phyloP scores from a whole-genome alignment of 768 basidiomycete species.

The Favolaschia claudopus region DNA sequence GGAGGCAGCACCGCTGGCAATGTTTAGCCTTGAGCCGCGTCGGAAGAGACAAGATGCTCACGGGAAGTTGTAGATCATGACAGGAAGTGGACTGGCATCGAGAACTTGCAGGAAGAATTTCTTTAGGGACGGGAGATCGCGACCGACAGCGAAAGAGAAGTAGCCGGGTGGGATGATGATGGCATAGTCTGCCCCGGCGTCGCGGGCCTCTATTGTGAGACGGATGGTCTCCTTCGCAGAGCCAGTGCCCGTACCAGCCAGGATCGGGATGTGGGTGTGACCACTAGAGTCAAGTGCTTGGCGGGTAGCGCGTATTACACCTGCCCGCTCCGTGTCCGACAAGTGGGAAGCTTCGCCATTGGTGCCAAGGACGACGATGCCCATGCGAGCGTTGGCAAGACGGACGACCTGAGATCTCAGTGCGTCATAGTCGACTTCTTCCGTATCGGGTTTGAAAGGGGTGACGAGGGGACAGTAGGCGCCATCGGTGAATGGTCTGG shows the following conservation, averaged over 20 bases:
- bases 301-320: constrained; percentile 57
- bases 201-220: constrained; percentile 62
- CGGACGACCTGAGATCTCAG: constrained; percentile 27
- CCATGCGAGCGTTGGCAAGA: constrained; percentile 27
- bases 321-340: constrained; percentile 50
- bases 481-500: constrained; percentile 17
- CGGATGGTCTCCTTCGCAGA: constrained; percentile 68
- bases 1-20: constrained; percentile 24
- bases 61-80: constrained; percentile 33
- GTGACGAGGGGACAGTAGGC: constrained; percentile 28
- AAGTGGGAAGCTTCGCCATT: constrained; percentile 27
- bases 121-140: constrained; percentile 20
- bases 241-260: constrained; percentile 70
- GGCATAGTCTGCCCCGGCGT: constrained; percentile 68
- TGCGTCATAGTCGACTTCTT: constrained; percentile 25
- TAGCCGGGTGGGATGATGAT: constrained; percentile 75
- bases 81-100: constrained; percentile 26
- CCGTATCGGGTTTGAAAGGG: constrained; percentile 23
- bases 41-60: not conserved
- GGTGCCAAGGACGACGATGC: constrained; percentile 29
- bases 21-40: not conserved
- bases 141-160: constrained; percentile 38
- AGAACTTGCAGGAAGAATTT: constrained; percentile 26
- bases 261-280: constrained; percentile 54
- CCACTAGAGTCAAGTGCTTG: constrained; percentile 59